phyloP scores from a whole-genome alignment of 441 rosid genomes.

The Sinapis alba region DNA sequence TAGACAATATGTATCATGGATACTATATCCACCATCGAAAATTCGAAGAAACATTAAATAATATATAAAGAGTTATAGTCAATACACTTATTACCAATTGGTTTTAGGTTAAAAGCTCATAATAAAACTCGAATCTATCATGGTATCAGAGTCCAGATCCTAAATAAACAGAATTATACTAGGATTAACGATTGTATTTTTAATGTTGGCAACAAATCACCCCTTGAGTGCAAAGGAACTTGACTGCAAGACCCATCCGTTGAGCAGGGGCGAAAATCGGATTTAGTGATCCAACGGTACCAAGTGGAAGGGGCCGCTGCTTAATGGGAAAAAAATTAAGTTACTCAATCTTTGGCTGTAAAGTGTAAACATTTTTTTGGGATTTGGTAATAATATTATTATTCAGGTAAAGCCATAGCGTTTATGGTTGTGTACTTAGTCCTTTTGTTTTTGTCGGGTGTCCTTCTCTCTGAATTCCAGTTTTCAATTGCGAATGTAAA shows the following conservation, averaged over 20 bases:
- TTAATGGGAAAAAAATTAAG: not conserved
- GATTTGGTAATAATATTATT: not conserved
- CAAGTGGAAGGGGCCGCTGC: not conserved
- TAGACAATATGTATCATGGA: too few relatives aligned
- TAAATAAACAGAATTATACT: not conserved
- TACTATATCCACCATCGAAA: too few relatives aligned
- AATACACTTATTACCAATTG: too few relatives aligned
- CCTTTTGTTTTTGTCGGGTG: constrained; percentile 8
- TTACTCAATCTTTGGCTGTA: not conserved
- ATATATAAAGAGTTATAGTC: too few relatives aligned
- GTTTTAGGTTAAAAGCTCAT: too few relatives aligned
- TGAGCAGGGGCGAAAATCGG: not conserved
- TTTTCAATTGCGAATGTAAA: not conserved
- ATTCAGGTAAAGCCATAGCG: not conserved
- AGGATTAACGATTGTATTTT: not conserved
- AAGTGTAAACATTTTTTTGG: not conserved
- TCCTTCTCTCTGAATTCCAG: not conserved
- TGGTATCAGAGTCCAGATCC: too few relatives aligned
- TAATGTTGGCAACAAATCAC: not conserved
- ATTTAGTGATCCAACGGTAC: not conserved
- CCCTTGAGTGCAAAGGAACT: not conserved
- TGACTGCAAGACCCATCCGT: not conserved
- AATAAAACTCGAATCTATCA: too few relatives aligned
- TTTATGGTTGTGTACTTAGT: not conserved
- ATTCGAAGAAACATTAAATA: too few relatives aligned